Evolutionary conservation across 2,329 filamentous ascomycete genomes (phyloP).

Genomic region (Alternaria gaisen): DNA sequence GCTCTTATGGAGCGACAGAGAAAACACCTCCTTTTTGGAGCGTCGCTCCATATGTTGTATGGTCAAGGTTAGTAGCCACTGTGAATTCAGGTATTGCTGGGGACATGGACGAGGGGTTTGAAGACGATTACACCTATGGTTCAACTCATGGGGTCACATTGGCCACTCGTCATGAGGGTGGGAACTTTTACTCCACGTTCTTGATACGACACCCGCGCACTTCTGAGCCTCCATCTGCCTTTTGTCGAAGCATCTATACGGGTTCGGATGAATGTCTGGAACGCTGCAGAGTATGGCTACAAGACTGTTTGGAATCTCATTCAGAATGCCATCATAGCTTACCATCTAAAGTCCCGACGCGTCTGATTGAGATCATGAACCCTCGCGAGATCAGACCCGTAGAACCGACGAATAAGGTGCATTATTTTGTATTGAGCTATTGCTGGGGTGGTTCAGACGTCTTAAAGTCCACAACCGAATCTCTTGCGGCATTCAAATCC

Average conservation of each 20-base stretch:
- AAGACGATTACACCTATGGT: neutral
- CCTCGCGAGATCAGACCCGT: neutral
- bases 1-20: neutral
- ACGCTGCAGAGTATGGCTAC: neutral
- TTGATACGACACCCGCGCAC: neutral
- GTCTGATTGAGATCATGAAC: neutral
- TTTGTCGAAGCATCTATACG: neutral
- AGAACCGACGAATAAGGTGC: neutral
- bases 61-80: neutral
- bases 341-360: neutral
- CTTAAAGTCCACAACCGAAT: neutral
- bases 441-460: neutral
- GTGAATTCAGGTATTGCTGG: neutral
- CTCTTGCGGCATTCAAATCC: neutral
- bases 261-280: neutral
- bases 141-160: neutral
- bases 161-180: neutral
- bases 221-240: neutral
- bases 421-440: neutral
- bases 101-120: too few relatives aligned
- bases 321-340: neutral
- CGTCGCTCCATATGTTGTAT: neutral
- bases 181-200: neutral
- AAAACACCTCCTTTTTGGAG: neutral
- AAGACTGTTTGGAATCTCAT: neutral